These are phyloP conservation scores for Taiwanofungus camphoratus DNA, from an alignment of 1,284 basidiomycete species.

Conservation along the genomic window DNA sequence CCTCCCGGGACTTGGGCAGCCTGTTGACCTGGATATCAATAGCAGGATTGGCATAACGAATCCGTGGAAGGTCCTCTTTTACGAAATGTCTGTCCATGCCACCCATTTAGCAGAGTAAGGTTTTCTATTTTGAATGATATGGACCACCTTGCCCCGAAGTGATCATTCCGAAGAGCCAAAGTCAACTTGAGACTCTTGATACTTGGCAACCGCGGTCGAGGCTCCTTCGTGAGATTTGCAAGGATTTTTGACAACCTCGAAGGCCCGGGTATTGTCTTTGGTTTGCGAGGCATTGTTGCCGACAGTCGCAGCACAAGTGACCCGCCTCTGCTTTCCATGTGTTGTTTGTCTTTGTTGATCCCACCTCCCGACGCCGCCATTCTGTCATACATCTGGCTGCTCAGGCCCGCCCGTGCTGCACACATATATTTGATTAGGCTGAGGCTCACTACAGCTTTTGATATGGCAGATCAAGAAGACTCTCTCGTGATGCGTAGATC, in stretches of 20 bases:
- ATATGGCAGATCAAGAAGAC: slow-evolving; percentile 35
- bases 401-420: background rate
- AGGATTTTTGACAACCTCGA: slow-evolving; percentile 53
- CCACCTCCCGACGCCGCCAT: too few relatives aligned
- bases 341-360: slow-evolving; percentile 21
- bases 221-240: slow-evolving; percentile 43
- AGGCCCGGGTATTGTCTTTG: slow-evolving; percentile 43
- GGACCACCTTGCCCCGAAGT: slow-evolving; percentile 69
- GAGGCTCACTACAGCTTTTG: background rate
- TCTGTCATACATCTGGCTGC: too few relatives aligned
- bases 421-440: background rate
- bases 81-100: slow-evolving; percentile 55
- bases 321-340: slow-evolving; percentile 1
- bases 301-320: too few relatives aligned
- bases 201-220: slow-evolving; percentile 47
- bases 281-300: slow-evolving; percentile 34
- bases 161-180: slow-evolving; percentile 58
- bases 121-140: too few relatives aligned
- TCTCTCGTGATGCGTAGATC: slow-evolving; percentile 53
- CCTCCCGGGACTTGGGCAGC: slow-evolving; percentile 43
- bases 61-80: slow-evolving; percentile 67
- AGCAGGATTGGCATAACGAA: slow-evolving; percentile 66
- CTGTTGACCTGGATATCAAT: slow-evolving; percentile 53
- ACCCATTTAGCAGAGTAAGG: background rate
- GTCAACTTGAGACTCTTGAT: slow-evolving; percentile 52